Base-by-base conservation (phyloP, 164 flowering plant species). In the Macadamia tetraphylla region DNA sequence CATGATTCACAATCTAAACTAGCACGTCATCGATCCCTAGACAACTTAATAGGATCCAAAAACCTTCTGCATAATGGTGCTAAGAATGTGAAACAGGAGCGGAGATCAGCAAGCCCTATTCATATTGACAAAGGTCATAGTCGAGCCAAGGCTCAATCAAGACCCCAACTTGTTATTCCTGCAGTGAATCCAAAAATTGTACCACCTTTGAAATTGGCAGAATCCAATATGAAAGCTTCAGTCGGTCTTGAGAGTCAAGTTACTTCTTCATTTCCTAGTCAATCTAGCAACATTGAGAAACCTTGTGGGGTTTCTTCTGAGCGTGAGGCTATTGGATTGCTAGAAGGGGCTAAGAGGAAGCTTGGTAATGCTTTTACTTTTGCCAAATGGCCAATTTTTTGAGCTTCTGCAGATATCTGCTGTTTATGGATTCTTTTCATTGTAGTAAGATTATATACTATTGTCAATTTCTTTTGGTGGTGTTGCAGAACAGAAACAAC, bases 401-500 rank as follows among this genome's bases (percentile, higher is more conserved):
- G 53, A 53, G 15, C 9, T 58, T 70, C 53, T 13, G 11, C 23
- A 44, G n/a, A 32, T 35, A 35, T 48, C 58, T 29, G 23, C 63
- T 35, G 23, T 57, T 51, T 42, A 9, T 49, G 14, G 11, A 23
- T 62, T 42, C 44, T 17, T 40, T 8, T 55, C 30, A 18, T 7
- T 17, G 15, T 73, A 9, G 2, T 18, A 18, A 53, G 66, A 49
- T 62, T 44, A 30, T 2, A 40, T 67, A 53, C 59, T 14, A 51
- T 67, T 12, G 56, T 66, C 14, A 58, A 30, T 70, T 65, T 17
- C 31, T 76, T 67, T 67, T 35, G 1, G 40, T 42, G 63, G 35
- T 65, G 9, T 78, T 79, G 68, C 90, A 94, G 96, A 85, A 67
- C 84, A 78, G 68, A 86, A 82, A 79, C 95, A 87, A 65, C 96